phyloP scores from a whole-genome alignment of 331 rosid species.

The Arachis monticola region DNA sequence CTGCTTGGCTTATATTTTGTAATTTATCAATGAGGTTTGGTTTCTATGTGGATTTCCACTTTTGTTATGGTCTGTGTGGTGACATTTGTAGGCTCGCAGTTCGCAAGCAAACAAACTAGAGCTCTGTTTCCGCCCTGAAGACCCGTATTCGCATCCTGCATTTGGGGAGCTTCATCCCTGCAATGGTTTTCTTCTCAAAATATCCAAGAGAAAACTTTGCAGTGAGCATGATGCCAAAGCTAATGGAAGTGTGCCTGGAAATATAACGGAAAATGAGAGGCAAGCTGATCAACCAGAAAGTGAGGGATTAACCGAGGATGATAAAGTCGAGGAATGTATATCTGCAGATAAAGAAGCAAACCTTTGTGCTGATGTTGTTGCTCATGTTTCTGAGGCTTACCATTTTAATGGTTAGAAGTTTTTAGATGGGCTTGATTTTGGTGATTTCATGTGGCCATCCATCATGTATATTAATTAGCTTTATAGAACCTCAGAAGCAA shows the following conservation, averaged over 20 bases:
- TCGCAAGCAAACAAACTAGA: slow-evolving; percentile 66
- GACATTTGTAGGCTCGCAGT: slow-evolving; percentile 58
- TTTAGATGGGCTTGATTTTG: slow-evolving; percentile 30
- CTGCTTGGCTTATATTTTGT: neutral
- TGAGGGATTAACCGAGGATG: neutral
- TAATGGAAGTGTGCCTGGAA: slow-evolving; percentile 21
- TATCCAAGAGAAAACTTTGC: slow-evolving; percentile 52
- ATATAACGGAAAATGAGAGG: slow-evolving; percentile 39
- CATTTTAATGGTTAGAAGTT: slow-evolving; percentile 68
- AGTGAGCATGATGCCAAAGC: slow-evolving; percentile 35
- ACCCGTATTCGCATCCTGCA: slow-evolving; percentile 85
- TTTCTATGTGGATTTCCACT: neutral
- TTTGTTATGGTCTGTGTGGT: neutral
- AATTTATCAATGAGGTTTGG: neutral
- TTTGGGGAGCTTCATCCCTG: slow-evolving; percentile 79
- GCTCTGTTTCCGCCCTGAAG: slow-evolving; percentile 84
- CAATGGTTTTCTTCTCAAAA: slow-evolving; percentile 67
- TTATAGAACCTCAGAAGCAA: slow-evolving; percentile 14
- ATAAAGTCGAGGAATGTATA: slow-evolving; percentile 37
- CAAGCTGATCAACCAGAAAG: slow-evolving; percentile 43
- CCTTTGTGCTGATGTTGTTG: slow-evolving; percentile 69
- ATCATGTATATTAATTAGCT: slow-evolving; percentile 22
- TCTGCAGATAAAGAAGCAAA: slow-evolving; percentile 38
- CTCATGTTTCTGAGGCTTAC: slow-evolving; percentile 73
- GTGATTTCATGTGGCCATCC: neutral